phyloP scores from a whole-genome alignment of 208 protist genomes.

The Hexamita inflata region DNA sequence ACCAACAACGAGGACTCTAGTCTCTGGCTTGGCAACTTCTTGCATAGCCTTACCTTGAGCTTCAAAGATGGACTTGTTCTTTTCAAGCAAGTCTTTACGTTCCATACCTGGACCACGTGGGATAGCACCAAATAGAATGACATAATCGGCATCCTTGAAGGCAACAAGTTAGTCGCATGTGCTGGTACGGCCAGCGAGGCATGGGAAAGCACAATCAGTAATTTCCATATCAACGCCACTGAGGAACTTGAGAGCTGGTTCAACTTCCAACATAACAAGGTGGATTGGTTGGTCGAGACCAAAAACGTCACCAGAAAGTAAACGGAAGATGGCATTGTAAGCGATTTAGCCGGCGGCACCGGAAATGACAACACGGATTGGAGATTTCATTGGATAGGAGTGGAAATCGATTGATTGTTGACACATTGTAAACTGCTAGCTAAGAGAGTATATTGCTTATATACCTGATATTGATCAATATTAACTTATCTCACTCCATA shows the following conservation, averaged over 20 bases:
- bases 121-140: slow-evolving; percentile 38
- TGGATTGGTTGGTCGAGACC: slow-evolving; percentile 45
- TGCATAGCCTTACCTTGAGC: slow-evolving; percentile 28
- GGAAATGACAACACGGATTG: slow-evolving; percentile 28
- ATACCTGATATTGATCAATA: too few species aligned
- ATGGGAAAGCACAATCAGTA: slow-evolving; percentile 68
- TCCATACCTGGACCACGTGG: slow-evolving; percentile 41
- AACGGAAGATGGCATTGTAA: slow-evolving; percentile 44
- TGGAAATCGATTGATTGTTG: too few species aligned
- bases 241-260: slow-evolving; percentile 50
- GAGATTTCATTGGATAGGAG: slow-evolving; percentile 26
- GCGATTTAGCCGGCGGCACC: slow-evolving; percentile 56
- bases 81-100: slow-evolving; percentile 34
- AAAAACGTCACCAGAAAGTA: slow-evolving; percentile 39
- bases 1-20: slow-evolving; percentile 42
- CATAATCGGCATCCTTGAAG: slow-evolving; percentile 59
- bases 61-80: slow-evolving; percentile 40
- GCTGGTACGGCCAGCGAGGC: slow-evolving; percentile 59
- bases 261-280: slow-evolving; percentile 58
- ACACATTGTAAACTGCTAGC: too few species aligned
- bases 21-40: slow-evolving; percentile 22
- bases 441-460: too few species aligned
- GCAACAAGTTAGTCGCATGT: slow-evolving; percentile 57
- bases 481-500: too few species aligned
- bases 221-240: slow-evolving; percentile 72